Conservation (phyloP, 495 filamentous ascomycete genomes). For the Podospora conica region DNA sequence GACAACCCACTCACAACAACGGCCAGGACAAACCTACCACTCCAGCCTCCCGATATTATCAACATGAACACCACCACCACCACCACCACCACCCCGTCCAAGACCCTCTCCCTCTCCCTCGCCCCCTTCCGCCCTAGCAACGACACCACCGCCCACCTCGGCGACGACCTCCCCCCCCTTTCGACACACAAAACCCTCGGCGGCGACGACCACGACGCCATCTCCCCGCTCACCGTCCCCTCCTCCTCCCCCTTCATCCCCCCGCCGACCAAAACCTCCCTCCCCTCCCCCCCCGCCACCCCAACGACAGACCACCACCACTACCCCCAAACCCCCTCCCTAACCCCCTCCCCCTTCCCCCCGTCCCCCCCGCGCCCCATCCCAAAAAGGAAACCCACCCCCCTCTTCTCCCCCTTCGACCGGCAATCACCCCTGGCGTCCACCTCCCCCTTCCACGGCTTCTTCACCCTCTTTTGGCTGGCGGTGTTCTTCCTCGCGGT, state of each 20-base stretch:
- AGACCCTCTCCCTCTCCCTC: background rate
- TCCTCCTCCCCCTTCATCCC: background rate
- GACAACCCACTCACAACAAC: background rate
- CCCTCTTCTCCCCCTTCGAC: conserved; percentile 65
- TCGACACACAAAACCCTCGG: no score
- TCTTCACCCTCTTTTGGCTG: conserved; percentile 74
- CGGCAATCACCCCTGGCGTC: conserved; percentile 52
- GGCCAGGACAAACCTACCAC: background rate
- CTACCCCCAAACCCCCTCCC: no score
- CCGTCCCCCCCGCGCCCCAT: no score
- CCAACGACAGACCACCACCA: background rate
- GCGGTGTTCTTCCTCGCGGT: conserved; percentile 55
- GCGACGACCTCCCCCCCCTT: background rate
- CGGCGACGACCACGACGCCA: background rate
- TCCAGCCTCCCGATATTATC: no score
- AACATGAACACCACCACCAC: background rate
- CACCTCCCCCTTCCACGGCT: conserved; percentile 62
- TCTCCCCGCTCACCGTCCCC: background rate
- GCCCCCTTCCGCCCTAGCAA: background rate
- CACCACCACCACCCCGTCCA: background rate
- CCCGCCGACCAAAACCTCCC: background rate
- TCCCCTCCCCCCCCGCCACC: background rate
- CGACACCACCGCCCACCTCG: background rate
- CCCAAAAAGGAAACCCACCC: conserved; percentile 37
- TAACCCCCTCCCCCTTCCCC: background rate